Evolutionary conservation across 2,329 filamentous ascomycete genomes (phyloP).

Genomic region (Alternaria sp.): DNA sequence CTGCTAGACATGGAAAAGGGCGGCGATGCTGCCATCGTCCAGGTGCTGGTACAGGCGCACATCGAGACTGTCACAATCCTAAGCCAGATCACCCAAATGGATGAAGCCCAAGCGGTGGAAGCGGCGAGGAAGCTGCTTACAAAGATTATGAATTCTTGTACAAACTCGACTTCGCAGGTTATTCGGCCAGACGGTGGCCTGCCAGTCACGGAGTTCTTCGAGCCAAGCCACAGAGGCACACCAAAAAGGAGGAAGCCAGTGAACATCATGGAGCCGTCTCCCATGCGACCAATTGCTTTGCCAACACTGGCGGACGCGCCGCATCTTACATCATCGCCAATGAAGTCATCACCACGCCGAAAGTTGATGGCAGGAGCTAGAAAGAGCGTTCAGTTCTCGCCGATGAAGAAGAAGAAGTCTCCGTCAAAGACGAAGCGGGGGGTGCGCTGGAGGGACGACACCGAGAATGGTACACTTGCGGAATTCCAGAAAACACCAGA

Average conservation of each 20-base stretch:
- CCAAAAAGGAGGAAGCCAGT: conserved; percentile 71
- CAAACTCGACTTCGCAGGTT: conserved; percentile 76
- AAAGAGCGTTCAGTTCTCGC: conserved; percentile 81
- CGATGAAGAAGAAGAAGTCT: conserved; percentile 79
- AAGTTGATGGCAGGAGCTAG: conserved; percentile 62
- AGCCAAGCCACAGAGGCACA: conserved; percentile 75
- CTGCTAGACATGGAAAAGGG: conserved; percentile 84
- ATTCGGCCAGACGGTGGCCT: conserved; percentile 85
- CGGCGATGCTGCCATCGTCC: conserved; percentile 78
- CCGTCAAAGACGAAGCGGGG: conserved; percentile 70
- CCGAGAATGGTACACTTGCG: conserved; percentile 80
- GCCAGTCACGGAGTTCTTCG: conserved; percentile 68
- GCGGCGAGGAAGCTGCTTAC: conserved; percentile 79
- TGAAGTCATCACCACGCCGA: conserved; percentile 80
- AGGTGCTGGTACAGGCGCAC: conserved; percentile 85
- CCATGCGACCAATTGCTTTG: conserved; percentile 51
- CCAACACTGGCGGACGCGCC: conserved; percentile 41
- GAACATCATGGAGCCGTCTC: conserved; percentile 55
- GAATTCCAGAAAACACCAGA: conserved; percentile 93
- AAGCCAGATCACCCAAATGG: conserved; percentile 80
- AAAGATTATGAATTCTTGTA: conserved; percentile 78
- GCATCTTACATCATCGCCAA: conserved; percentile 65
- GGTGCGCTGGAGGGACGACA: conserved; percentile 93
- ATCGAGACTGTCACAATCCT: conserved; percentile 90
- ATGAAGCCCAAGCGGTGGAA: conserved; percentile 79